Evolutionary conservation across 305 asterid species (phyloP), one percentile per base, ranked within the genome.

Genomic region (Plantago lanceolata): DNA sequence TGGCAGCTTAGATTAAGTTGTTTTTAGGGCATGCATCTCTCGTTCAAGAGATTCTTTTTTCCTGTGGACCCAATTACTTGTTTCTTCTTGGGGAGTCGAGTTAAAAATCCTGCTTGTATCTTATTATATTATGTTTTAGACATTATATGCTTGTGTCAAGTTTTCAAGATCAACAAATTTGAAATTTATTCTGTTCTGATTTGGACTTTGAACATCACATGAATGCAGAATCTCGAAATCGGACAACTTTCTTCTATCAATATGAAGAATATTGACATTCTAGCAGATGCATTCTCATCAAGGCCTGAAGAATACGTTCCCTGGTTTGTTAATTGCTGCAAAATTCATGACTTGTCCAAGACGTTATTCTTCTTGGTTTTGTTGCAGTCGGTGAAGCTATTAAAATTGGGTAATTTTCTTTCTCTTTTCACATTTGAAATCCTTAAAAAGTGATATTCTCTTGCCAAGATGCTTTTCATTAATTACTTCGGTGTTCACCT

Each of bases 271-370:
- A 76, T 93, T 74, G 65, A 70, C 29, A 80, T 66, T 79, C 69
- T 93, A 62, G 90, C 90, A 1, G 77, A 81, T 76, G 35, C 77
- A 35, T 82, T 89, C 67, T 66, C 73, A 33, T 51, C 35, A 65
- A 76, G 67, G 56, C 82, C 80, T 48, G 83, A 74, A 57, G 89
- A 78, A 45, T 72, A 79, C 73, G 69, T 87, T 68, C 82, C 81
- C 43, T 87, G 97, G 97, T 84, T 93, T 66, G 78, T 75, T 55
- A 77, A 80, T 54, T 87, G 96, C 84, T 82, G 85, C 84, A 79
- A 71, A 63, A 64, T 79, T 56, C 73, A 73, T 56, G 86, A 84
- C 71, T 66, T 72, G 52, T 90, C 99, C 21, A 87, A 78, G 85
- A 71, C 86, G 49, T 68, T 90, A 55, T 81, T 83, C 79, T 81